Percentiles rank a stretch among this genome's conserved stretches.
phyloP scores from a whole-genome alignment of 352 stramenopile species.

The Pythium oligandrum region DNA sequence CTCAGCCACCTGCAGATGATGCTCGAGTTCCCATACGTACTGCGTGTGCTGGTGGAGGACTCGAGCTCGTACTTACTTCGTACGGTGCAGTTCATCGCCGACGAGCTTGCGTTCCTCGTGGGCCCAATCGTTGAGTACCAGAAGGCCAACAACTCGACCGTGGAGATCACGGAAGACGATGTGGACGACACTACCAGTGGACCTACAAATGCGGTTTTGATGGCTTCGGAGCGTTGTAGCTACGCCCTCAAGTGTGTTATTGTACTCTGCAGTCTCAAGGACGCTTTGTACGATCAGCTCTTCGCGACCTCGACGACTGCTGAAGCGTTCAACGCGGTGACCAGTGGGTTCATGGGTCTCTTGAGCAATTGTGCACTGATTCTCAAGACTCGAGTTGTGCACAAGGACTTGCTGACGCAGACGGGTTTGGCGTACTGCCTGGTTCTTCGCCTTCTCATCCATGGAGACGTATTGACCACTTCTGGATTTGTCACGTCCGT shows the following conservation, averaged over 20 bases:
- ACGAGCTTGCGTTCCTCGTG: slow-evolving; percentile 37
- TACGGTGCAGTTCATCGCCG: slow-evolving; percentile 48
- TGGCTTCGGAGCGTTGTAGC: slow-evolving; percentile 67
- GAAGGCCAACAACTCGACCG: slow-evolving; percentile 10
- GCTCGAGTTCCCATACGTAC: slow-evolving; percentile 52
- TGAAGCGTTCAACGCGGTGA: background rate
- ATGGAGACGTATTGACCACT: slow-evolving; percentile 3
- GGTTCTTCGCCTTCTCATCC: slow-evolving; percentile 50
- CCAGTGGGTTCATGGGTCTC: slow-evolving; percentile 35
- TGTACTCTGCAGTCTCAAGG: slow-evolving; percentile 56
- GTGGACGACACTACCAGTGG: slow-evolving; percentile 4
- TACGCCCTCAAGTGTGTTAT: slow-evolving; percentile 71
- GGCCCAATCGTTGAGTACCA: slow-evolving; percentile 48
- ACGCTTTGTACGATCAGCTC: slow-evolving; percentile 38
- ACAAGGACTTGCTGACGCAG: slow-evolving; percentile 79
- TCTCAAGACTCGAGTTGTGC: slow-evolving; percentile 61
- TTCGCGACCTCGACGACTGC: slow-evolving; percentile 4
- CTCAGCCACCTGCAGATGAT: slow-evolving; percentile 59
- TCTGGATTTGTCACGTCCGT: background rate
- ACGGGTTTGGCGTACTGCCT: slow-evolving; percentile 65
- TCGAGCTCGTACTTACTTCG: slow-evolving; percentile 24
- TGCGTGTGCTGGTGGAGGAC: slow-evolving; percentile 21
- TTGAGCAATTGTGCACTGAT: slow-evolving; percentile 55
- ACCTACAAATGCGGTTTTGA: slow-evolving; percentile 64
- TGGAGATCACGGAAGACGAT: slow-evolving; percentile 3